phyloP scores from a whole-genome alignment of 2,329 filamentous ascomycete species.

The Didymellaceae sp. region DNA sequence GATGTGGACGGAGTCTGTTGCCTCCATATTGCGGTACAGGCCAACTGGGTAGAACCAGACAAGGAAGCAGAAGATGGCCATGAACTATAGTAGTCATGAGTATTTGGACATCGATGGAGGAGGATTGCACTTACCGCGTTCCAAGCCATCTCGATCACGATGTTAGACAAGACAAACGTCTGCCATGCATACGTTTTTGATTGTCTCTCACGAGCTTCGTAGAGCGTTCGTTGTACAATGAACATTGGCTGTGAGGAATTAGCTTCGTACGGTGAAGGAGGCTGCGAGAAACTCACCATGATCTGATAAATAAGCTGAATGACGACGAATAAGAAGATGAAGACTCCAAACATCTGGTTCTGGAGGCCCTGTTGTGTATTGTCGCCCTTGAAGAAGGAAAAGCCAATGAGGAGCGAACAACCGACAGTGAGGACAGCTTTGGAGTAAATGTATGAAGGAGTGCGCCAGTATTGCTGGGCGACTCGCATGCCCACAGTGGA shows the following conservation, averaged over 20 bases:
- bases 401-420: constrained; percentile 45
- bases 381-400: constrained; percentile 51
- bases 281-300: constrained; percentile 39
- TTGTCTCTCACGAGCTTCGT: constrained; percentile 65
- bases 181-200: constrained; percentile 77
- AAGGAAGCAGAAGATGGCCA: constrained; percentile 57
- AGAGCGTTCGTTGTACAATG: constrained; percentile 62
- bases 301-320: constrained; percentile 54
- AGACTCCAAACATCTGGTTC: constrained; percentile 58
- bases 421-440: constrained; percentile 40
- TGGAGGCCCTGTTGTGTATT: constrained; percentile 52
- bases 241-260: constrained; percentile 55
- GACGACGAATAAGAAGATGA: constrained; percentile 55
- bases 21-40: constrained; percentile 71
- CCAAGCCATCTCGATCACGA: constrained; percentile 69
- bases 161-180: constrained; percentile 73
- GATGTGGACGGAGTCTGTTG: constrained; percentile 61
- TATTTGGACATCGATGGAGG: no score
- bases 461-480: constrained; percentile 57
- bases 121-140: constrained; percentile 62
- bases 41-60: constrained; percentile 71
- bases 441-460: constrained; percentile 53
- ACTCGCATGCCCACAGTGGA: constrained; percentile 49
- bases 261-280: background rate
- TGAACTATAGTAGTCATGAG: constrained; percentile 50